Conservation (phyloP, 305 asterid genomes). For the Solanum hybrid region DNA sequence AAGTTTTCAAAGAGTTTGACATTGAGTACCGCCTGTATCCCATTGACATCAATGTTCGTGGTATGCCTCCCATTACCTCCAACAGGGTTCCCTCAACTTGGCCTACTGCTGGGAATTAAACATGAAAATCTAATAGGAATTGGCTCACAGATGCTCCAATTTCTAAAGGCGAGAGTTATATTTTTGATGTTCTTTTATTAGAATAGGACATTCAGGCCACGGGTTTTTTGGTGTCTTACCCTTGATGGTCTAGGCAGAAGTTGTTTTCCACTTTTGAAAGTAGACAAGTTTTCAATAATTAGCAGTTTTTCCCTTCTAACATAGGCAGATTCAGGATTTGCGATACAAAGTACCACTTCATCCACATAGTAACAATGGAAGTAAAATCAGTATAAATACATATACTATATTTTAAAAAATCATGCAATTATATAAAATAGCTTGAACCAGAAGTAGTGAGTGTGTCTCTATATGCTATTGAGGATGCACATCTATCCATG, state of each 20-base stretch:
- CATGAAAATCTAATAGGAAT: neutral
- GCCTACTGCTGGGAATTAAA: conserved; percentile 4
- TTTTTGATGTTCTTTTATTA: neutral
- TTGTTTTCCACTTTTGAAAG: neutral
- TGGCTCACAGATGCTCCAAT: neutral
- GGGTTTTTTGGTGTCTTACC: neutral
- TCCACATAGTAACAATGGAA: neutral
- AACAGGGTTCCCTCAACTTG: conserved; percentile 19
- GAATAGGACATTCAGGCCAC: neutral
- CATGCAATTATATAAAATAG: neutral
- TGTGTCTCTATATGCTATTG: neutral
- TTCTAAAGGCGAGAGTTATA: neutral
- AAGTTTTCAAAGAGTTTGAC: conserved; percentile 53
- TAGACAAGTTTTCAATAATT: neutral
- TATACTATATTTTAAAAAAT: neutral
- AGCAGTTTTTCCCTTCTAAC: neutral
- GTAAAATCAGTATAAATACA: neutral
- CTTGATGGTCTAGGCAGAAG: neutral
- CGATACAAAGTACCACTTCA: neutral
- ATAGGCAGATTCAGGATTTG: neutral
- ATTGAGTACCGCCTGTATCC: conserved; percentile 64
- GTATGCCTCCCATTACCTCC: conserved; percentile 38
- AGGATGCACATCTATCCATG: neutral
- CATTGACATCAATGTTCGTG: conserved; percentile 43
- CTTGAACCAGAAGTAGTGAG: neutral